phyloP scores from a whole-genome alignment of 2,329 filamentous ascomycete species.

The Massarina eburnea region DNA sequence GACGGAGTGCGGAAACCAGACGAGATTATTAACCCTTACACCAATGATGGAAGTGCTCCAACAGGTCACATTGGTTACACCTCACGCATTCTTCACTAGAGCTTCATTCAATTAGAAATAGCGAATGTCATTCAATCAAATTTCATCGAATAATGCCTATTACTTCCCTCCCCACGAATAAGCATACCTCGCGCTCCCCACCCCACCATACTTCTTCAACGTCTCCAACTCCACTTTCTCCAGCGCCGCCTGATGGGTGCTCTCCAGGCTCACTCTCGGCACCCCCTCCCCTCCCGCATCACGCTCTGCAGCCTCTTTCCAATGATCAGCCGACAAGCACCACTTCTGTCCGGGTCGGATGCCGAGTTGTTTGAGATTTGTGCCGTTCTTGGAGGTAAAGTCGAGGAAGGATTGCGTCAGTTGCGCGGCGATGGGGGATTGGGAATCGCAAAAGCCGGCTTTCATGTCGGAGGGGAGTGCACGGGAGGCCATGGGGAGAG shows the following conservation, averaged over 20 bases:
- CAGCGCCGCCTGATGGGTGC: constrained; percentile 14
- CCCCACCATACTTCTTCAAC: constrained; percentile 12
- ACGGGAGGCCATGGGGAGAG: constrained; percentile 15
- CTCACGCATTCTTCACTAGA: too few species aligned
- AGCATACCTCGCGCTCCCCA: background rate
- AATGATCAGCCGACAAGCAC: constrained; percentile 12
- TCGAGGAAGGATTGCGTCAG: constrained; percentile 14
- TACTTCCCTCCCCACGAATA: background rate
- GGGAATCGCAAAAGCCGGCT: constrained; percentile 14
- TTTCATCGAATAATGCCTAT: too few species aligned
- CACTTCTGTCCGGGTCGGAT: constrained; percentile 14
- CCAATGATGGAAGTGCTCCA: too few species aligned
- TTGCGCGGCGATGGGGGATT: constrained; percentile 13
- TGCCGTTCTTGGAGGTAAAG: constrained; percentile 12
- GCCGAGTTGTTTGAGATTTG: constrained; percentile 14
- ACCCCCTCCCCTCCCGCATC: constrained; percentile 12
- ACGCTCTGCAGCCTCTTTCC: constrained; percentile 10
- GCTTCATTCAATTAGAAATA: too few species aligned
- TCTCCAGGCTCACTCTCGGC: constrained; percentile 11
- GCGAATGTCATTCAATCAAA: too few species aligned
- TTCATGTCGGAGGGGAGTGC: constrained; percentile 12
- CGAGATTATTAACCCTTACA: too few species aligned
- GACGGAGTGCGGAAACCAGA: too few species aligned
- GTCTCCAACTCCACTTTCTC: constrained; percentile 9
- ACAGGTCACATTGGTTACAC: too few species aligned